Percentiles rank a stretch among this genome's conserved stretches.
Conservation (phyloP, 2,329 filamentous ascomycete species). For the Fonsecaea nubica region DNA sequence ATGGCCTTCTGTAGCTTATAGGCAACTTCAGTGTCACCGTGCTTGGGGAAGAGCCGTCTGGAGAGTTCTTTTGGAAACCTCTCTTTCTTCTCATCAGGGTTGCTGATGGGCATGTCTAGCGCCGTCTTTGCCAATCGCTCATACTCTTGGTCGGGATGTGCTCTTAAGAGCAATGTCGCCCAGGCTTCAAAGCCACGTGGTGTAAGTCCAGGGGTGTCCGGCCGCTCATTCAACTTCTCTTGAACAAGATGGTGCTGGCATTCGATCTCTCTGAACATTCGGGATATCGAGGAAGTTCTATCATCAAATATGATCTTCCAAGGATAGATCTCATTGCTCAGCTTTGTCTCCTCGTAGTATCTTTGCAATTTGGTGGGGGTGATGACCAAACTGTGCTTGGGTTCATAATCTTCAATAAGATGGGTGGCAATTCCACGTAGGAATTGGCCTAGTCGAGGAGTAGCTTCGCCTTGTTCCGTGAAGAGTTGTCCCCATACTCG, state of each 20-base stretch:
- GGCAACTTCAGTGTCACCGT: slow-evolving; percentile 63
- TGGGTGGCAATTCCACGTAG: slow-evolving; percentile 75
- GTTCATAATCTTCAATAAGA: slow-evolving; percentile 73
- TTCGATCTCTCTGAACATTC: slow-evolving; percentile 62
- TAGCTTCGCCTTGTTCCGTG: slow-evolving; percentile 69
- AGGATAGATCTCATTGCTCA: slow-evolving; percentile 70
- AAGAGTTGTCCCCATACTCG: slow-evolving; percentile 80
- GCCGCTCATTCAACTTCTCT: slow-evolving; percentile 57
- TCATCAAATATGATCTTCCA: slow-evolving; percentile 69
- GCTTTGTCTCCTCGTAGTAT: slow-evolving; percentile 72
- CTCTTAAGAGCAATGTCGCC: slow-evolving; percentile 74
- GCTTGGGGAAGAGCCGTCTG: slow-evolving; percentile 71
- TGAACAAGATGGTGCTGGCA: slow-evolving; percentile 71
- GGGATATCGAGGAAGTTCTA: slow-evolving; percentile 60
- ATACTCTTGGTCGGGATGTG: slow-evolving; percentile 77
- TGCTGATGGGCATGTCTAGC: slow-evolving; percentile 72
- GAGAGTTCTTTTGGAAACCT: slow-evolving; percentile 80
- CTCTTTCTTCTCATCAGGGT: slow-evolving; percentile 70
- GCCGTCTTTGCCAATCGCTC: slow-evolving; percentile 72
- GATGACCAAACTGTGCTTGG: slow-evolving; percentile 72
- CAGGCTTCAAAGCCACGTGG: slow-evolving; percentile 72
- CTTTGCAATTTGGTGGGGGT: slow-evolving; percentile 75
- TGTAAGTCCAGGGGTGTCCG: slow-evolving; percentile 69
- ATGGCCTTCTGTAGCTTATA: slow-evolving; percentile 68
- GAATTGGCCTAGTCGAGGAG: slow-evolving; percentile 71